Base-by-base conservation (phyloP, 1,284 basidiomycete genomes). In the Moesziomyces globuligerus region DNA sequence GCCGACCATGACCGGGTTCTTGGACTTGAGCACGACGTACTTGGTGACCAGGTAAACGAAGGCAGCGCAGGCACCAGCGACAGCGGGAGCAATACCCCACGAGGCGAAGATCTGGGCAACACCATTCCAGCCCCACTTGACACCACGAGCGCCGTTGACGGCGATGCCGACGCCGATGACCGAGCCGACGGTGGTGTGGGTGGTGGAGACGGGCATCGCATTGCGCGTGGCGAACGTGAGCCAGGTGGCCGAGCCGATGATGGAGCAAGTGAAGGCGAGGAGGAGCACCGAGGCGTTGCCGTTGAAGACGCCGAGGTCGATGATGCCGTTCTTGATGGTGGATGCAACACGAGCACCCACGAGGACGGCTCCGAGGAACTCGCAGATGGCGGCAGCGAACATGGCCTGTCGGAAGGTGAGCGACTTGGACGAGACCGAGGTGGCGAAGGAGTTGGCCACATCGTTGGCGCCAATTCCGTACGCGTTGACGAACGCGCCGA, bases 391-490 rank as follows among this genome's bases (percentile, higher is more conserved):
- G 9, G 66, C 73, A 6, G 42, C 43, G 18, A 72, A 9, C 57
- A 70, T 67, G 26, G 62, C 74, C 28, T 64, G 57, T 15, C 50
- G 34, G 49, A 70, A 62, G n/a, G 73, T 65, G 15, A 75, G 37
- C 9, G 50, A 65, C 24, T 72, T 67, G 21, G 71, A 66, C 11
- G 65, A 61, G 37, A 75, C 74, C 7, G 57, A 62, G 17, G 74
- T 75, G 42, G 74, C 74, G 15, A 51, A 75, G 18, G 71, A 66
- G 49, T 75, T 73, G 58, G 71, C 74, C 0, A 75, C 74, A 46
- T 75, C 74, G 48, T 73, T 75, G 37, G 74, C 74, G 25, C 71
- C 71, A 18, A 65, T 75, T 18, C 60, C 57, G 50, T 53, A 75
- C 17, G 69, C 59, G 25, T 68, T 60, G 48, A 66, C 38, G 32